Evolutionary conservation across 1,284 basidiomycete genomes (phyloP).

Genomic region (Termitomyces sp.): DNA sequence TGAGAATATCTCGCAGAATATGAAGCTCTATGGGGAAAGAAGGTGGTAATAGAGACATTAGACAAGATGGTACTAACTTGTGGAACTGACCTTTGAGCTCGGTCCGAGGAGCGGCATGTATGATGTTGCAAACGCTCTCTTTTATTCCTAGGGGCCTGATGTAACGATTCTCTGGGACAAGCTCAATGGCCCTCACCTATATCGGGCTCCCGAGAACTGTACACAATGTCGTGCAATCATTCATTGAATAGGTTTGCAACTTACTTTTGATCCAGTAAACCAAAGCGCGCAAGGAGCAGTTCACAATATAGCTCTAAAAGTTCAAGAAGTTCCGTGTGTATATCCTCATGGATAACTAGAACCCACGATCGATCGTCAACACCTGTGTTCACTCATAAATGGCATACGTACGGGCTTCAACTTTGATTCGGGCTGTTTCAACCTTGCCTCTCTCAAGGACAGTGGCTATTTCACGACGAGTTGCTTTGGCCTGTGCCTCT

Average conservation of each 20-base stretch:
- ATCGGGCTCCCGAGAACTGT: slow-evolving; percentile 78
- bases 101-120: slow-evolving; percentile 87
- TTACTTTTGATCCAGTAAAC: slow-evolving; percentile 81
- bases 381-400: slow-evolving; percentile 1
- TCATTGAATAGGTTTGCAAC: slow-evolving; percentile 21
- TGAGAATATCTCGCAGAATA: slow-evolving; percentile 85
- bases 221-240: slow-evolving; percentile 4
- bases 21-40: slow-evolving; percentile 66
- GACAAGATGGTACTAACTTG: neutral
- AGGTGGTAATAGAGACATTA: neutral
- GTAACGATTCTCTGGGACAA: neutral
- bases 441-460: slow-evolving; percentile 75
- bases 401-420: slow-evolving; percentile 64
- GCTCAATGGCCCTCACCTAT: slow-evolving; percentile 48
- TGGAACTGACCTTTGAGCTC: slow-evolving; percentile 72
- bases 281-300: slow-evolving; percentile 88
- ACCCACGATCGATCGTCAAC: slow-evolving; percentile 5
- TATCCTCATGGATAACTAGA: slow-evolving; percentile 80
- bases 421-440: slow-evolving; percentile 81
- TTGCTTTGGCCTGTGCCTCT: slow-evolving; percentile 83
- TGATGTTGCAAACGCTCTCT: slow-evolving; percentile 56
- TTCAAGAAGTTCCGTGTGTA: slow-evolving; percentile 83
- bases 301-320: slow-evolving; percentile 93
- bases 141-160: slow-evolving; percentile 25
- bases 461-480: slow-evolving; percentile 74